These are phyloP conservation scores for Thraustotheca clavata DNA, from an alignment of 352 stramenopile species.

Conservation along the genomic window DNA sequence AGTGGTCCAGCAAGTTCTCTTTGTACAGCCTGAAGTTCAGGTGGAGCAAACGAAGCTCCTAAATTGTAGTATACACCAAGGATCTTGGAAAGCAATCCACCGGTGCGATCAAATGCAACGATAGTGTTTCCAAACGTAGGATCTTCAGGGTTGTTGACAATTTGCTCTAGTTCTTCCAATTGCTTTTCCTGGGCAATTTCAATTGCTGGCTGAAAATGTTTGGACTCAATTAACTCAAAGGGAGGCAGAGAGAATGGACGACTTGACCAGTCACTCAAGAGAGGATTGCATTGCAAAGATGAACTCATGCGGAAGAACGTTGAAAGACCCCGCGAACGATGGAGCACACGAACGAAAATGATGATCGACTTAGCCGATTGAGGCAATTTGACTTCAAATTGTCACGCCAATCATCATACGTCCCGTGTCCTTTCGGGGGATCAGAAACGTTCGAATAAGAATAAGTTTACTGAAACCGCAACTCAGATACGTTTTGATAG, in stretches of 20 bases:
- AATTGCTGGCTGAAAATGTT: constrained; percentile 43
- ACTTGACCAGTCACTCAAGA: constrained; percentile 37
- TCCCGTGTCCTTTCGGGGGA: too few relatives aligned
- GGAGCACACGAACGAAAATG: too few relatives aligned
- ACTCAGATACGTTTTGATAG: too few relatives aligned
- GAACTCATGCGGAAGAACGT: too few relatives aligned
- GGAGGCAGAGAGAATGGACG: constrained; percentile 47
- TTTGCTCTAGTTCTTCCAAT: constrained; percentile 37
- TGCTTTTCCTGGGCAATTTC: constrained; percentile 36
- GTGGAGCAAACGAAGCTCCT: constrained; percentile 35
- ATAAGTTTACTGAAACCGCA: too few relatives aligned
- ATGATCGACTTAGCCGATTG: too few relatives aligned
- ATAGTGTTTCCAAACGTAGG: constrained; percentile 47
- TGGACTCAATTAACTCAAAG: constrained; percentile 38
- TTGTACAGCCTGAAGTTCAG: constrained; percentile 50
- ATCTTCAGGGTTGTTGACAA: constrained; percentile 30
- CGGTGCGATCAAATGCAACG: constrained; percentile 41
- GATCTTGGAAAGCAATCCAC: constrained; percentile 30
- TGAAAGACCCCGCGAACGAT: too few relatives aligned
- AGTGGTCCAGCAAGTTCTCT: constrained; percentile 38
- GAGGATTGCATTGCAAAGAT: too few relatives aligned
- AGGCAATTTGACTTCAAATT: too few relatives aligned
- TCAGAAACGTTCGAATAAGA: too few relatives aligned
- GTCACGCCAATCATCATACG: too few relatives aligned
- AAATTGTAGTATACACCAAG: constrained; percentile 41